Evolutionary conservation across 768 basidiomycete genomes (phyloP).

Genomic region (Lactarius quietus): DNA sequence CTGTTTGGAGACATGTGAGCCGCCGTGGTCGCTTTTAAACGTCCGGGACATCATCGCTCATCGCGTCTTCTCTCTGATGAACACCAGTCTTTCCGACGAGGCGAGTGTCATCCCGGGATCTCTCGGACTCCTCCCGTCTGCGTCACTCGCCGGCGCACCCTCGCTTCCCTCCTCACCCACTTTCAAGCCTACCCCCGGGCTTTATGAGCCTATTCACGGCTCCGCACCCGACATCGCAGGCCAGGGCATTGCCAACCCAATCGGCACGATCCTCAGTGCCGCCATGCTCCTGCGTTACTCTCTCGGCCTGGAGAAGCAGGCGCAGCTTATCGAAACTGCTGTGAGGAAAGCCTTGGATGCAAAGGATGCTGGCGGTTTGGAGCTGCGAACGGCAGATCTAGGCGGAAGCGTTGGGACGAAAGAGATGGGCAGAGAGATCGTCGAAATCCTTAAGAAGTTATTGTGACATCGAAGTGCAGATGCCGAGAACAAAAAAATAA

Average conservation of each 20-base stretch:
- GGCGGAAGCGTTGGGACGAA: conserved; percentile 72
- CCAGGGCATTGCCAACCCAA: conserved; percentile 88
- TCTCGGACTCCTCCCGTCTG: conserved; percentile 92
- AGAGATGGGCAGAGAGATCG: conserved; percentile 81
- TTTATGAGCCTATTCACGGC: conserved; percentile 98
- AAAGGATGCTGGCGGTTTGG: conserved; percentile 63
- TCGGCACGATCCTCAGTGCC: conserved; percentile 92
- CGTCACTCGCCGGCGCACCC: conserved; percentile 89
- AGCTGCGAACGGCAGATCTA: conserved; percentile 81
- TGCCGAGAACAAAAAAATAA: background rate
- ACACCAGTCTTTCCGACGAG: conserved; percentile 85
- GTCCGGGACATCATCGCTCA: background rate
- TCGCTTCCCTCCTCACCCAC: conserved; percentile 47
- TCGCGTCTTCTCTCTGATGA: conserved; percentile 13
- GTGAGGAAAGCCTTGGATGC: conserved; percentile 85
- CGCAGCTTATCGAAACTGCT: conserved; percentile 83
- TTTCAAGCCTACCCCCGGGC: conserved; percentile 76
- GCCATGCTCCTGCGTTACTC: conserved; percentile 95
- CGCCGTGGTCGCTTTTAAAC: background rate
- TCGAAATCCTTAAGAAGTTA: conserved; percentile 62
- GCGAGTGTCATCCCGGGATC: conserved; percentile 97
- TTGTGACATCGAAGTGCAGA: conserved; percentile 37
- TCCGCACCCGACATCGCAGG: conserved; percentile 97
- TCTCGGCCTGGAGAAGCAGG: conserved; percentile 81
- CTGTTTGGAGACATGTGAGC: conserved; percentile 96